A percentile compares a stretch with the other conserved stretches of the same genome.
Conservation (phyloP, 768 basidiomycete genomes). For the Cubamyces lactineus region DNA sequence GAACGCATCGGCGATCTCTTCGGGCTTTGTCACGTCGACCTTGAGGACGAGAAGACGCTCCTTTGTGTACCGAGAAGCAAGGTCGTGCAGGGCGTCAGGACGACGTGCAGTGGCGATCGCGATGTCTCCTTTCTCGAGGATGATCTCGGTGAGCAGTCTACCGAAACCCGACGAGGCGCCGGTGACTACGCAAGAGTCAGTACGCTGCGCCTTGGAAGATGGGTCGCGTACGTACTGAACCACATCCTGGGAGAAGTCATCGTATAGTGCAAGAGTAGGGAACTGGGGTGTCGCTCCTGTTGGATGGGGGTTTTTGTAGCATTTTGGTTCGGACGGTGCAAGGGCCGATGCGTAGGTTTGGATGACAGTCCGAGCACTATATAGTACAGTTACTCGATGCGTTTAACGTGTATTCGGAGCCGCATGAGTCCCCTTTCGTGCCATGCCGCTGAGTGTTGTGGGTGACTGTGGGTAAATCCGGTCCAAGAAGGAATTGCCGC, state of each 20-base stretch:
- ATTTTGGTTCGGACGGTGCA: no score
- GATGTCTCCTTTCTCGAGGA: slow-evolving; percentile 27
- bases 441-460: no score
- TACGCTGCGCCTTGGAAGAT: not conserved
- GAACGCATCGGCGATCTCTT: slow-evolving; percentile 27
- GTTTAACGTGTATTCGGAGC: no score
- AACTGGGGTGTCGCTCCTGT: no score
- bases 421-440: no score
- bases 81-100: slow-evolving; percentile 22
- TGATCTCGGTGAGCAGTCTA: slow-evolving; percentile 20
- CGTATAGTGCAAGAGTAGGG: not conserved
- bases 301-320: no score
- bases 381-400: no score
- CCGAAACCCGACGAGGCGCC: slow-evolving; percentile 33
- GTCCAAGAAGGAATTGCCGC: no score
- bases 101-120: slow-evolving; percentile 27
- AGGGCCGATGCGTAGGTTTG: no score
- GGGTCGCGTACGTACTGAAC: not conserved
- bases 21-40: slow-evolving; percentile 35
- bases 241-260: not conserved
- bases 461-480: no score
- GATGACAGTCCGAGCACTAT: no score
- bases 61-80: slow-evolving; percentile 13
- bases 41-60: slow-evolving; percentile 35
- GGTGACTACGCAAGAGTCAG: slow-evolving; percentile 23